phyloP scores from a whole-genome alignment of 495 filamentous ascomycete genomes.

The Aspergillus incahuasiensis region DNA sequence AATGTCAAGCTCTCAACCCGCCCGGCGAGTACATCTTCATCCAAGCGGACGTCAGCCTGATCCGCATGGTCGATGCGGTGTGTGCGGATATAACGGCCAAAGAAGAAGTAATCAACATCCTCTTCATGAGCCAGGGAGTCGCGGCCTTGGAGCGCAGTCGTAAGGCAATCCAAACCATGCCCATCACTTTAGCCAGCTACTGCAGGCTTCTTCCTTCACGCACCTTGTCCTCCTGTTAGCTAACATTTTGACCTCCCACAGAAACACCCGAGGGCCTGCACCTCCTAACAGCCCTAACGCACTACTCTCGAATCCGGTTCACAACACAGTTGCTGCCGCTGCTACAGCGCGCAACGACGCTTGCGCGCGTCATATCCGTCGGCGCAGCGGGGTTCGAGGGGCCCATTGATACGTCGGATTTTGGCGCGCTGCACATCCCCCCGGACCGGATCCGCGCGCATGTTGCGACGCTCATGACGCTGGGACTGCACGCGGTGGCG shows the following conservation, averaged over 20 bases:
- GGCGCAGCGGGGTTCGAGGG: conserved; percentile 48
- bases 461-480: conserved; percentile 24
- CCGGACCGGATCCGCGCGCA: conserved; percentile 36
- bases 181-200: too few species aligned
- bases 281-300: conserved; percentile 45
- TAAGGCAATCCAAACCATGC: too few species aligned
- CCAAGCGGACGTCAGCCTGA: neutral
- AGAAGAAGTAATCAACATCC: neutral
- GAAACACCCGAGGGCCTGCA: conserved; percentile 55
- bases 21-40: neutral
- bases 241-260: too few species aligned
- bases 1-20: neutral
- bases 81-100: conserved; percentile 1
- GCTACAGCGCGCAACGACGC: conserved; percentile 19
- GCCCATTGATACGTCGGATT: conserved; percentile 38
- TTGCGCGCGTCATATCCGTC: conserved; percentile 43
- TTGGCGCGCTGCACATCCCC: conserved; percentile 23
- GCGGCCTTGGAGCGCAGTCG: too few species aligned
- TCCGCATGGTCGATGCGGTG: neutral
- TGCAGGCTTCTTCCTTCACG: neutral
- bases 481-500: neutral
- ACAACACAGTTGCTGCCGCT: conserved; percentile 54
- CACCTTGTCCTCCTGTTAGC: too few species aligned
- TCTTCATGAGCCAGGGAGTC: conserved; percentile 1
- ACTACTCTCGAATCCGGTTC: conserved; percentile 59